These are phyloP conservation scores for Oldenlandia corymbosa DNA, from an alignment of 257 asterid species.

Conservation along the genomic window DNA sequence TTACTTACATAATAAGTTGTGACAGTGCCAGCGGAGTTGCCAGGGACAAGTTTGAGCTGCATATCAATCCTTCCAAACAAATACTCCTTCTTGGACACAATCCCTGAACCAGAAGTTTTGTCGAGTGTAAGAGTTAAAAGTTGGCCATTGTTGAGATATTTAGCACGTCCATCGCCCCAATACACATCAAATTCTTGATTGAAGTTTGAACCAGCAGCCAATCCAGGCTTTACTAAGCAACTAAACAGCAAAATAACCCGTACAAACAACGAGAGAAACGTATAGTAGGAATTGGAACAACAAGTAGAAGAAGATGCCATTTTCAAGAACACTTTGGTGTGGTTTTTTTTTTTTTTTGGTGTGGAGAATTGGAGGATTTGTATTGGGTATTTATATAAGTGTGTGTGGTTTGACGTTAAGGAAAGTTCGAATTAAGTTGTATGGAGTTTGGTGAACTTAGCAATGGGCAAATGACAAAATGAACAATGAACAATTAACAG, in stretches of 20 bases:
- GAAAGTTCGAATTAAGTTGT: background rate
- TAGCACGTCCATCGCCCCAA: constrained; percentile 35
- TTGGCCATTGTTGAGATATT: constrained; percentile 24
- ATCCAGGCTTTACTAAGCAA: background rate
- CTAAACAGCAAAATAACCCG: background rate
- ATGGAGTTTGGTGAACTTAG: too few species aligned
- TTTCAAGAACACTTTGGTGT: too few species aligned
- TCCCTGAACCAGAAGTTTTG: constrained; percentile 21
- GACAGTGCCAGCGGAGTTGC: constrained; percentile 44
- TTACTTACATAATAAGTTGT: constrained; percentile 35
- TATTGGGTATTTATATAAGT: background rate
- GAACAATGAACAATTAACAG: too few species aligned
- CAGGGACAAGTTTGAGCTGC: constrained; percentile 36
- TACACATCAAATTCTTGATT: constrained; percentile 27
- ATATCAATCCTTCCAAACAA: constrained; percentile 29
- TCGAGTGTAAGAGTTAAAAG: constrained; percentile 20
- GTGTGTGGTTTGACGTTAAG: background rate
- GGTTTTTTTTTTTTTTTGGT: too few species aligned
- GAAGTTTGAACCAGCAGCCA: constrained; percentile 27
- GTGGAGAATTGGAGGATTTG: too few species aligned
- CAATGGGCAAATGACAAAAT: too few species aligned
- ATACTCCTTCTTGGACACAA: constrained; percentile 34
- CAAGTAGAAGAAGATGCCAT: too few species aligned
- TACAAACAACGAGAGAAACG: background rate
- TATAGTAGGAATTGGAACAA: too few species aligned